Percentiles rank a stretch among this genome's conserved stretches.
phyloP scores from a whole-genome alignment of 1,139 yeast species.

The Geotrichum aggregatum region DNA sequence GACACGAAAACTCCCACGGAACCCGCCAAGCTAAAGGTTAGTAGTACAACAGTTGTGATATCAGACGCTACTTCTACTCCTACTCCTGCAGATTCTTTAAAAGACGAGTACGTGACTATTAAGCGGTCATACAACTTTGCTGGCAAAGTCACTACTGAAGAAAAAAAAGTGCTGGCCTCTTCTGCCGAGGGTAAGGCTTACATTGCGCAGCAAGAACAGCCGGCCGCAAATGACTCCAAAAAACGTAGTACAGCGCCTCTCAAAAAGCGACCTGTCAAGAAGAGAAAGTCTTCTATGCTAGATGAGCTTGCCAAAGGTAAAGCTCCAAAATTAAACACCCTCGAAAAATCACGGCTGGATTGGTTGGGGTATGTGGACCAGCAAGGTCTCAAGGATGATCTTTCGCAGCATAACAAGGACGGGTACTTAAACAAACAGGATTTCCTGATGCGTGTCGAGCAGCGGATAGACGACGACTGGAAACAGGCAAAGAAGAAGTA shows the following conservation, averaged over 20 bases:
- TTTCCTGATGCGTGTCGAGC: constrained; percentile 73
- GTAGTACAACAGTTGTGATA: constrained; percentile 4
- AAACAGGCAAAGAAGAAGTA: constrained; percentile 50
- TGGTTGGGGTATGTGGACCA: constrained; percentile 95
- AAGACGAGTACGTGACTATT: constrained; percentile 57
- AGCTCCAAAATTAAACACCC: constrained; percentile 72
- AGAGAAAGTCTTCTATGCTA: constrained; percentile 71
- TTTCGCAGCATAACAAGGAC: constrained; percentile 65
- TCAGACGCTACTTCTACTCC: constrained; percentile 10
- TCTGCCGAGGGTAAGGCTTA: constrained; percentile 89
- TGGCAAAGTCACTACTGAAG: constrained; percentile 73
- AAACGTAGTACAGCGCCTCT: constrained; percentile 31
- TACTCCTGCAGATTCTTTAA: constrained; percentile 1
- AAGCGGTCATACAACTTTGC: constrained; percentile 83
- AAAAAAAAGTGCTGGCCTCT: constrained; percentile 65
- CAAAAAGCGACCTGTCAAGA: constrained; percentile 39
- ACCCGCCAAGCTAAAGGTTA: constrained; percentile 5
- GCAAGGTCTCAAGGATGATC: constrained; percentile 77
- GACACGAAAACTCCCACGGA: constrained; percentile 11
- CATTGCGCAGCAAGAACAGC: constrained; percentile 37
- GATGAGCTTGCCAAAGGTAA: constrained; percentile 61
- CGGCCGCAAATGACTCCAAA: constrained; percentile 17
- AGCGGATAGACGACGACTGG: constrained; percentile 58
- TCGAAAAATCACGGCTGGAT: constrained; percentile 88
- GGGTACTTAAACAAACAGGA: constrained; percentile 92